phyloP scores from a whole-genome alignment of 1,284 basidiomycete species.

The Crepidotus sp. region DNA sequence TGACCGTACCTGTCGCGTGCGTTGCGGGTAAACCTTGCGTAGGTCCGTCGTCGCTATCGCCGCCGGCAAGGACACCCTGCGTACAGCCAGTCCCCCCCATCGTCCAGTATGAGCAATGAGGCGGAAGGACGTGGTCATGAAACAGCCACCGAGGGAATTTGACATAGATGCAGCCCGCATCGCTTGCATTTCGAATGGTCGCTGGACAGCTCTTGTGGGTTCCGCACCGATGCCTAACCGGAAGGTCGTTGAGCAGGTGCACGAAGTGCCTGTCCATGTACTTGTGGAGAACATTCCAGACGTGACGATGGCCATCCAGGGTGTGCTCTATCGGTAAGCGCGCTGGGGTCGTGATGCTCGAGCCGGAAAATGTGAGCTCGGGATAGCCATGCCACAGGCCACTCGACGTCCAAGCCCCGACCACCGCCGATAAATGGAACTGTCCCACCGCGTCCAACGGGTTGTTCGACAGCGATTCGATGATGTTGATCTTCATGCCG shows the following conservation, averaged over 20 bases:
- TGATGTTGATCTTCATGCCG: neutral
- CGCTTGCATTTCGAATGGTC: neutral
- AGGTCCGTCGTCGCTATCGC: no score
- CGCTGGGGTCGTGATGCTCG: neutral
- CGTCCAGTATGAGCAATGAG: no score
- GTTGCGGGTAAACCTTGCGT: no score
- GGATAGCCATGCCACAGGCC: neutral
- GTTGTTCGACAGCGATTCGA: neutral
- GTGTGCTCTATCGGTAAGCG: neutral
- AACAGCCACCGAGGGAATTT: no score
- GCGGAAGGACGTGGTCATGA: no score
- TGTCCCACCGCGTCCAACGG: neutral
- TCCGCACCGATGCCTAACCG: neutral
- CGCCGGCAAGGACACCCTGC: no score
- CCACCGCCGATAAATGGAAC: neutral
- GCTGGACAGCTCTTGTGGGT: neutral
- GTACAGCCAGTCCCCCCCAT: no score
- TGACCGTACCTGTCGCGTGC: no score
- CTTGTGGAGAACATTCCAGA: neutral
- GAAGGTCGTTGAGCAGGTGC: neutral
- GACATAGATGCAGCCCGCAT: neutral
- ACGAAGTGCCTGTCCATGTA: neutral
- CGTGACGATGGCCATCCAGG: neutral
- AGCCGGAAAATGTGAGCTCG: neutral
- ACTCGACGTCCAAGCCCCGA: neutral